phyloP scores from a whole-genome alignment of 2,329 filamentous ascomycete genomes.

The Drechslerella stenobrocha region DNA sequence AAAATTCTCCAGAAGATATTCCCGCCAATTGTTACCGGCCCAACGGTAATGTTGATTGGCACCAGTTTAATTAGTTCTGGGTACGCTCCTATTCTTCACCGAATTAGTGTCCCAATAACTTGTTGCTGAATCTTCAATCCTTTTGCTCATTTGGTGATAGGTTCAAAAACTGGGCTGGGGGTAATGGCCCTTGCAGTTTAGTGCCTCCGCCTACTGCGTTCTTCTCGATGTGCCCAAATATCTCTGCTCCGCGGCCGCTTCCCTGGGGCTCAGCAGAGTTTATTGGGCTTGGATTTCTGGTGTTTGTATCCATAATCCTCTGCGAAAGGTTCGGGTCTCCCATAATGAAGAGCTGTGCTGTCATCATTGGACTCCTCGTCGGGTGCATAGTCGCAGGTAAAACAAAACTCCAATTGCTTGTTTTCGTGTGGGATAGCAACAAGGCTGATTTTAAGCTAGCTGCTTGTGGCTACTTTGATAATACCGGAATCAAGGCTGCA shows the following conservation, averaged over 20 bases:
- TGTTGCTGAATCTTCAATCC: background rate
- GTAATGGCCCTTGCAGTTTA: constrained; percentile 63
- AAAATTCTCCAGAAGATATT: constrained; percentile 66
- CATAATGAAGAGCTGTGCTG: constrained; percentile 70
- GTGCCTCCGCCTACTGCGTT: constrained; percentile 60
- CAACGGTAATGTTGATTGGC: constrained; percentile 69
- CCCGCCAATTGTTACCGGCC: constrained; percentile 70
- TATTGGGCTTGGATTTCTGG: constrained; percentile 66
- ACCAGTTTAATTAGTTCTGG: constrained; percentile 65
- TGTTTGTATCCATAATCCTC: constrained; percentile 69
- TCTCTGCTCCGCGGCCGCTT: constrained; percentile 64
- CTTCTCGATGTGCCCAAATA: constrained; percentile 64
- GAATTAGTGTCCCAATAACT: background rate
- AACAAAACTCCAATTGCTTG: background rate
- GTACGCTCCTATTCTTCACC: constrained; percentile 4
- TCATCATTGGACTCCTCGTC: constrained; percentile 67
- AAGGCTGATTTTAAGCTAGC: background rate
- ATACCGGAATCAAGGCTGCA: constrained; percentile 62
- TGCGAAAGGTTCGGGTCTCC: constrained; percentile 69
- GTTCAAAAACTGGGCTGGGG: constrained; percentile 71
- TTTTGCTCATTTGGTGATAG: constrained; percentile 52
- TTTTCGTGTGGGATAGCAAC: background rate
- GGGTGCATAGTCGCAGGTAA: constrained; percentile 68
- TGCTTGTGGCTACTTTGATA: constrained; percentile 68
- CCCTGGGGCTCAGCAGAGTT: constrained; percentile 78